phyloP scores from a whole-genome alignment of 2,329 filamentous ascomycete species.

The Alternaria ventricosa region DNA sequence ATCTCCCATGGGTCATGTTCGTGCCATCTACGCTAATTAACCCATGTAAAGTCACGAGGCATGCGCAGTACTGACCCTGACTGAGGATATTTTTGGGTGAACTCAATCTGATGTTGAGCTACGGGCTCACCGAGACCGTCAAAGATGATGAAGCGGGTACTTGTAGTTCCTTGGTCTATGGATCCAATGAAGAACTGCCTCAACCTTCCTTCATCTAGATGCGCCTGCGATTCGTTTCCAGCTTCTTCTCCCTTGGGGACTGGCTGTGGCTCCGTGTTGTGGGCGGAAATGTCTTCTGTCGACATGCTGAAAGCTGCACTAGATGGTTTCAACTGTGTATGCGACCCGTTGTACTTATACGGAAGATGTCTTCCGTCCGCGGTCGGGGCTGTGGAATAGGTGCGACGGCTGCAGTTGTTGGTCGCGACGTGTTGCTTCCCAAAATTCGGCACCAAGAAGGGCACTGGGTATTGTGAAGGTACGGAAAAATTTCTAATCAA shows the following conservation, averaged over 20 bases:
- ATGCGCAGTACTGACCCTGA: slow-evolving; percentile 70
- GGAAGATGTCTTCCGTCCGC: slow-evolving; percentile 24
- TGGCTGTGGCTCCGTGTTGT: slow-evolving; percentile 37
- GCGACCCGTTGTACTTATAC: slow-evolving; percentile 5
- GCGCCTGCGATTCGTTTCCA: slow-evolving; percentile 24
- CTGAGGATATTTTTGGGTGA: slow-evolving; percentile 82
- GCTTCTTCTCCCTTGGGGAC: slow-evolving; percentile 39
- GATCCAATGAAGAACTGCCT: slow-evolving; percentile 77
- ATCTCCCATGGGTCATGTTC: slow-evolving; percentile 85
- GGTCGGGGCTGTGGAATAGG: slow-evolving; percentile 14
- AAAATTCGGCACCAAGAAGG: background rate
- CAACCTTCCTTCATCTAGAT: slow-evolving; percentile 43
- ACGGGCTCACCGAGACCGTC: slow-evolving; percentile 78
- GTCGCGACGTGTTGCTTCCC: slow-evolving; percentile 1
- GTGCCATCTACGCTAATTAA: slow-evolving; percentile 71
- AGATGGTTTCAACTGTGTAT: background rate
- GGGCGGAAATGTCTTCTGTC: slow-evolving; percentile 37
- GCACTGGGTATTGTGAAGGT: background rate
- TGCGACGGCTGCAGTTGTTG: slow-evolving; percentile 19
- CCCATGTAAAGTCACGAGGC: background rate
- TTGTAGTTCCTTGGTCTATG: slow-evolving; percentile 91
- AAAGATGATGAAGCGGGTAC: slow-evolving; percentile 89
- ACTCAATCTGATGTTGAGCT: slow-evolving; percentile 85
- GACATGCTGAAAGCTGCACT: slow-evolving; percentile 25
- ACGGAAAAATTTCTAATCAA: slow-evolving; percentile 11